A percentile compares a stretch with the other conserved stretches of the same genome.
These are phyloP conservation scores for Blastomyces parvus DNA, from an alignment of 2,329 filamentous ascomycete genomes.

Conservation along the genomic window DNA sequence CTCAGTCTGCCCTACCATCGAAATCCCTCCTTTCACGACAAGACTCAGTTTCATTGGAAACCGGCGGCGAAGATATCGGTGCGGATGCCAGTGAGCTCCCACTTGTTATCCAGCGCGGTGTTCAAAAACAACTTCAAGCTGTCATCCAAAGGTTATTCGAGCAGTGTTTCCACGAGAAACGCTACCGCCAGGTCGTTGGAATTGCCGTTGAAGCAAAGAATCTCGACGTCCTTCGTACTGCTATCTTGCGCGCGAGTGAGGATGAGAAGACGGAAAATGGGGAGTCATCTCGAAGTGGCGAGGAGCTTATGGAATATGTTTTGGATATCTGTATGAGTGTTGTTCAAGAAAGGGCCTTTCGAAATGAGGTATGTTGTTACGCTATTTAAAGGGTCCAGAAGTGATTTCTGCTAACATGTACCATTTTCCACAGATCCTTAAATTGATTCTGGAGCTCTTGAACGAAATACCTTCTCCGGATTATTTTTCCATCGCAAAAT, in stretches of 20 bases:
- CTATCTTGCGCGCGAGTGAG: constrained; percentile 80
- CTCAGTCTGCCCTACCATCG: constrained; percentile 81
- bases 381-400: neutral
- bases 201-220: constrained; percentile 94
- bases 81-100: constrained; percentile 47
- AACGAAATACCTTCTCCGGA: constrained; percentile 88
- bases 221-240: constrained; percentile 71
- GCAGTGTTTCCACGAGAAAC: constrained; percentile 72
- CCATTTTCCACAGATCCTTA: constrained; percentile 55
- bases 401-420: constrained; percentile 5
- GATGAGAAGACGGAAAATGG: constrained; percentile 63
- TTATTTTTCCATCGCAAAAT: constrained; percentile 97
- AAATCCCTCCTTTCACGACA: constrained; percentile 89
- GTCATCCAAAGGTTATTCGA: constrained; percentile 88
- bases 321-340: constrained; percentile 95
- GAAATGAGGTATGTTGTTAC: constrained; percentile 49
- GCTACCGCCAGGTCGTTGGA: constrained; percentile 91
- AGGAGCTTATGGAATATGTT: constrained; percentile 95
- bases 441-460: constrained; percentile 87
- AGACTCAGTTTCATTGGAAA: constrained; percentile 52
- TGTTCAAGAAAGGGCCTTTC: constrained; percentile 82
- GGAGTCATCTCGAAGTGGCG: constrained; percentile 53
- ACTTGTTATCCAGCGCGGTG: constrained; percentile 61
- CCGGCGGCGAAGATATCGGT: constrained; percentile 48
- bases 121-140: constrained; percentile 68